Base-by-base conservation (phyloP, 106 monocot species). In the Ottelia alismoides region DNA sequence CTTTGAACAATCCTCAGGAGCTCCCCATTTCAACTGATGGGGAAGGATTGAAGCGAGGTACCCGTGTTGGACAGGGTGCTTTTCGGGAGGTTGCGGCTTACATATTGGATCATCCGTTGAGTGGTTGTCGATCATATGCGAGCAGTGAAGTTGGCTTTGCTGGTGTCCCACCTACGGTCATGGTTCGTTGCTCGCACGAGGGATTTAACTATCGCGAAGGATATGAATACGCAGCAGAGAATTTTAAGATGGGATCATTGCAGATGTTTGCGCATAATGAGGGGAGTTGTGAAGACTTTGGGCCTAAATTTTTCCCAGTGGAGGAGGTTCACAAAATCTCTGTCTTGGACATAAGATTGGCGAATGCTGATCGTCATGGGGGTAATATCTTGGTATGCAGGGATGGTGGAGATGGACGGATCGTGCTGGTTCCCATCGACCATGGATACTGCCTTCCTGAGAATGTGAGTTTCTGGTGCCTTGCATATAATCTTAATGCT, bases 51-150 rank as follows among this genome's bases (percentile, higher is more conserved):
- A 83, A 83, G 57, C 66, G 63, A 51, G 82, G 82, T 11, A 83
- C 82, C 9, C 62, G 74, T 29, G 74, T 77, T 4, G 77, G 82
- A 30, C 70, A 83, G 57, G 82, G 82, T 30, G 77, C 77, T 19
- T 51, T 74, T 11, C 53, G 82, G 51, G 82, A 83, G 54, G 70
- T 83, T 31, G 82, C 82, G 14, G 82, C 82, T 1, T 83, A 77
- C 62, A 28, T 83, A 54, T 74, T 83, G 27, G 82, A 83, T 61
- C 74, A 78, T 65, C 77, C 77, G 0, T 16, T 71, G 1, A 29
- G 51, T 29, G 70, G 64, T 25, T 58, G 47, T 10, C 52, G 67
- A 2, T 40, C n/a, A 12, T 26, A 57, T 78, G 84, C n/a, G n/a
- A n/a, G n/a, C n/a, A n/a, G n/a, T n/a, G n/a, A n/a, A n/a, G n/a